Conservation (phyloP, 805 yeast species). For the Cyberlindnera xylosilytica region DNA sequence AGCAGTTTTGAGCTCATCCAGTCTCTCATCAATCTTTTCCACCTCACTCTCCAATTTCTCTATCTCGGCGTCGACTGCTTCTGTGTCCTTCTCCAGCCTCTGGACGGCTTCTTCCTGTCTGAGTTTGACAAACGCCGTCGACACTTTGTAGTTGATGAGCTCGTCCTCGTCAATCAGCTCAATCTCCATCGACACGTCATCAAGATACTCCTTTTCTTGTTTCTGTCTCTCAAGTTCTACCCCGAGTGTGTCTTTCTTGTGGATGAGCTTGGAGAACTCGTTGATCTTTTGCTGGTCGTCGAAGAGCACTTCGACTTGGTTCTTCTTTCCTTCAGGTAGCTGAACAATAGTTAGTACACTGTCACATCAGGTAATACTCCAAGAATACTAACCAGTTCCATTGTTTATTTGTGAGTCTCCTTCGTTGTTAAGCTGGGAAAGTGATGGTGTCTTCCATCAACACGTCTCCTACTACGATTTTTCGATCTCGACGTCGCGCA, state of each 20-base stretch:
- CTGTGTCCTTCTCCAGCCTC: slow-evolving; percentile 62
- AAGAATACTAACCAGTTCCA: slow-evolving; percentile 16
- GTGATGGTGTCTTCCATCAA: too few relatives aligned
- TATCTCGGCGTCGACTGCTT: slow-evolving; percentile 48
- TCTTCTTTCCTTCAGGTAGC: slow-evolving; percentile 41
- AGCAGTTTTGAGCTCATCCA: slow-evolving; percentile 62
- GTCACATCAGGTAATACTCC: not conserved
- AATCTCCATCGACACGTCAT: slow-evolving; percentile 79
- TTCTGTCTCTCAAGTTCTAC: slow-evolving; percentile 45
- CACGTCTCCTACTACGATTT: not conserved
- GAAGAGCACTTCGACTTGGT: slow-evolving; percentile 36
- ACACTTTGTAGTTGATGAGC: slow-evolving; percentile 70
- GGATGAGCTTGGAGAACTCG: slow-evolving; percentile 78
- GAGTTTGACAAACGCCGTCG: slow-evolving; percentile 73
- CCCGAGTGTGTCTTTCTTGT: slow-evolving; percentile 59
- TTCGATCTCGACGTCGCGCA: not conserved
- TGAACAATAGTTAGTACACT: not conserved
- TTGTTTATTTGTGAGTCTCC: slow-evolving; percentile 2
- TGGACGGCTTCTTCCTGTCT: slow-evolving; percentile 64
- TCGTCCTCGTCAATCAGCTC: slow-evolving; percentile 83
- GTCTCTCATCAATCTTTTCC: slow-evolving; percentile 48
- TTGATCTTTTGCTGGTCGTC: slow-evolving; percentile 87
- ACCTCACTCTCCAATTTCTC: slow-evolving; percentile 43
- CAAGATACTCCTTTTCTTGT: slow-evolving; percentile 82
- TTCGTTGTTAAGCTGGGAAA: too few relatives aligned